These are phyloP conservation scores for Peniophora sp. DNA, from an alignment of 1,284 basidiomycete species.

Conservation along the genomic window DNA sequence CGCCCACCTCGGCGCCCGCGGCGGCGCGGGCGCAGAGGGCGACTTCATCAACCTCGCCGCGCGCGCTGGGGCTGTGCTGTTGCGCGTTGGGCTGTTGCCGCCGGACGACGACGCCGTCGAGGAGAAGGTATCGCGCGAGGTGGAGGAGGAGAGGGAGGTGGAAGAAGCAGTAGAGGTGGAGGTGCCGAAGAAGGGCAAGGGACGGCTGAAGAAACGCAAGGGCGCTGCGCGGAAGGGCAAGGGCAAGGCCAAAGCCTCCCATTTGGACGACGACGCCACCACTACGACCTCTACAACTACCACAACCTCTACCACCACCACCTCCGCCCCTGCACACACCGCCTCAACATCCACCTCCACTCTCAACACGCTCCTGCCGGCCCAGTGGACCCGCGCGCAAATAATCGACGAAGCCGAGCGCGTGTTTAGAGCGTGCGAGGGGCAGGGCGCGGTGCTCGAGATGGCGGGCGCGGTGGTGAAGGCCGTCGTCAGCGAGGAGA, in stretches of 20 bases:
- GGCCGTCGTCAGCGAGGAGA: conserved; percentile 46
- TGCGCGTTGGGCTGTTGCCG: conserved; percentile 40
- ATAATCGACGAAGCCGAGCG: no score
- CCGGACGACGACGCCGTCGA: conserved; percentile 6
- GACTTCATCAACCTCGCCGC: conserved; percentile 48
- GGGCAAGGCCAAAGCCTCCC: no score
- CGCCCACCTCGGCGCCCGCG: conserved; percentile 29
- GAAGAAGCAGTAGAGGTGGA: neutral
- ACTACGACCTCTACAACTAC: no score
- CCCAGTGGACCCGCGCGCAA: no score
- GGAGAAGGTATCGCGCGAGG: conserved; percentile 12
- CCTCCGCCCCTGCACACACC: no score
- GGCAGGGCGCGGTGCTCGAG: conserved; percentile 46
- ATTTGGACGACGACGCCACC: no score
- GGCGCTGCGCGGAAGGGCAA: no score
- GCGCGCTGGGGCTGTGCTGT: conserved; percentile 48
- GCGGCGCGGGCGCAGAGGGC: conserved; percentile 22
- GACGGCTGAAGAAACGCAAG: conserved; percentile 8
- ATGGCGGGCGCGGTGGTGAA: conserved; percentile 47
- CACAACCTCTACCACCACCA: no score
- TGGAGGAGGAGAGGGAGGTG: conserved; percentile 8
- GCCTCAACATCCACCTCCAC: no score
- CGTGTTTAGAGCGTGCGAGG: conserved; percentile 13
- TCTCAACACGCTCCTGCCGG: no score
- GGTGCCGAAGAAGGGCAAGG: conserved; percentile 13